phyloP scores from a whole-genome alignment of 163 green algal genomes.

The Scenedesmus sp. region DNA sequence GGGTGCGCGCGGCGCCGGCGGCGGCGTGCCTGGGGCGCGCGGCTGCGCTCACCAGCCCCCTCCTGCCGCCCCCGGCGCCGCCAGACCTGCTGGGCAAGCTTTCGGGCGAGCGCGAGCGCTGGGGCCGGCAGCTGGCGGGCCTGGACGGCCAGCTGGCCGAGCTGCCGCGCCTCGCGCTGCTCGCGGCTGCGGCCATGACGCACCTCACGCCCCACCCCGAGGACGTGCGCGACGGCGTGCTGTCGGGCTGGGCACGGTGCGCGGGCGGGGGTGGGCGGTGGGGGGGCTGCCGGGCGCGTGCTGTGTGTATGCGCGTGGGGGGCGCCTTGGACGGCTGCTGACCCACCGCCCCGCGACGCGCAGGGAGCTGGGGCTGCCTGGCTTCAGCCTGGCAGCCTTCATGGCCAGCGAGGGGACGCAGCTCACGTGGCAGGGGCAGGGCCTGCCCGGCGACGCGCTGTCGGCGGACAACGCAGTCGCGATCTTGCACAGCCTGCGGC shows the following conservation, averaged over 20 bases:
- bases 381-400: conserved; percentile 71
- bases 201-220: conserved; percentile 75
- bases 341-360: too few species aligned
- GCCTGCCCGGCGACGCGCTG: conserved; percentile 73
- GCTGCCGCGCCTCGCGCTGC: conserved; percentile 61
- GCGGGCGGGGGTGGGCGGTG: conserved; percentile 21
- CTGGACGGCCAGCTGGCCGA: conserved; percentile 57
- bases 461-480: conserved; percentile 76
- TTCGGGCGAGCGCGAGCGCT: conserved; percentile 72
- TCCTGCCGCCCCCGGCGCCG: not conserved
- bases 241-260: conserved; percentile 46
- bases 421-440: conserved; percentile 79
- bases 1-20: conserved; percentile 3
- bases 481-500: conserved; percentile 62
- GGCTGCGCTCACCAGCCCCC: too few species aligned
- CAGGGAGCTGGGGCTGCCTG: conserved; percentile 30
- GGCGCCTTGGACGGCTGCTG: too few species aligned
- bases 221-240: conserved; percentile 53
- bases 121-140: conserved; percentile 57
- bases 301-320: too few species aligned
- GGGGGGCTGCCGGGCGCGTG: too few species aligned
- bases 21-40: not conserved
- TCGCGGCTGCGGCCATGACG: conserved; percentile 76
- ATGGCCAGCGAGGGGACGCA: conserved; percentile 75
- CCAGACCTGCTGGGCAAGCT: conserved; percentile 77